Evolutionary conservation across 2,329 filamentous ascomycete genomes (phyloP), one percentile per base, ranked within the genome.

Genomic region (Coniochaeta sp.): DNA sequence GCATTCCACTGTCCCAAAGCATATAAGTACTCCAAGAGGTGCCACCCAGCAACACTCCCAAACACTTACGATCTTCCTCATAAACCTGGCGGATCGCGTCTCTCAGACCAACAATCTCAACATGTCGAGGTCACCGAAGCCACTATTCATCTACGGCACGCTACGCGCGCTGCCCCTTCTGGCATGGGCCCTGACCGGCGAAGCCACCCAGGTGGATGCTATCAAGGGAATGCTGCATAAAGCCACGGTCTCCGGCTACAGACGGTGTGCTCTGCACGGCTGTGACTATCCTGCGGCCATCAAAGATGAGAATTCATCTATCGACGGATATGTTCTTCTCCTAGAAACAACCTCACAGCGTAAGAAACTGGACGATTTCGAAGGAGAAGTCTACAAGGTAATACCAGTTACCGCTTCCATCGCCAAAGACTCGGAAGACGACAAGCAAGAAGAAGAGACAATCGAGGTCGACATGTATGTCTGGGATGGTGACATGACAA

Each of bases 321-420:
- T 71, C 0, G 66, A 71, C 19, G 69, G 71, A 0, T 69, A 64
- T n/a, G n/a, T n/a, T 54, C 44, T 74, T 0, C 16, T 14, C 1
- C 36, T 66, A 0, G 56, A 68, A 31, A 70, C 64, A 3, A 58
- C n/a, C 1, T 67, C 68, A 0, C 66, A 72, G 36, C 65, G 71
- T 1, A 67, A 62, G 9, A 74, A 71, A 24, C 47, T 73, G n/a
- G 72, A 72, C 36, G 64, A 71, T 17, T 74, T 74, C 28, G 71
- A 74, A 47, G 69, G 69, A 0, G 65, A 70, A n/a, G 9, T 24
- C 0, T 72, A 70, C 33, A 62, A 57, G 2, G 17, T 60, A 1
- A 64, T 63, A 0, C 17, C 57, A 1, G 65, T 69, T 0, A 54
- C 38, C 0, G 64, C 64, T 0, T 33, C 52, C 1, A 22, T 68